A percentile compares a stretch with the other conserved stretches of the same genome.
phyloP scores from a whole-genome alignment of 2,329 filamentous ascomycete species.

The Venturia pyrina region DNA sequence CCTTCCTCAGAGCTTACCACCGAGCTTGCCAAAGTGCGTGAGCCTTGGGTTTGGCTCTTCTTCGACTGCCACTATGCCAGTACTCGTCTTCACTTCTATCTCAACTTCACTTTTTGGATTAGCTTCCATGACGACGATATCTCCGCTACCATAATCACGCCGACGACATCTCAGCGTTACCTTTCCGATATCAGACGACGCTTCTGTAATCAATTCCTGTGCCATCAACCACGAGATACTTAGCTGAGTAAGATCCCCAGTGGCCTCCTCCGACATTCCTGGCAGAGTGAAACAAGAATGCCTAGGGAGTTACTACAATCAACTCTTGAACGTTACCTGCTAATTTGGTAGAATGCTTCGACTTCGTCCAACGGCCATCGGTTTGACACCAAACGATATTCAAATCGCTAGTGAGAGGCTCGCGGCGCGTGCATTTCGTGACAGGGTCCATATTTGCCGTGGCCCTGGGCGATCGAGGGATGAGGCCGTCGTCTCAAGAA shows the following conservation, averaged over 20 bases:
- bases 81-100: background rate
- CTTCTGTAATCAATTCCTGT: background rate
- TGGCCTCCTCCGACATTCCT: background rate
- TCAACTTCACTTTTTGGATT: background rate
- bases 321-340: background rate
- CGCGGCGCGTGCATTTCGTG: background rate
- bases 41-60: background rate
- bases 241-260: background rate
- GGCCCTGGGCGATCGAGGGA: constrained; percentile 6
- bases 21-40: background rate
- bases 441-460: background rate
- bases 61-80: background rate
- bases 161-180: background rate
- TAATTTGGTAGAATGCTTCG: constrained; percentile 6
- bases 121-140: background rate
- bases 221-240: background rate
- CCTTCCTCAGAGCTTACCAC: background rate
- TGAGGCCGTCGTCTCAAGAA: background rate
- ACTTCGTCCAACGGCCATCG: constrained; percentile 4
- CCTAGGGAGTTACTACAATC: background rate
- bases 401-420: background rate
- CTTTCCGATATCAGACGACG: background rate
- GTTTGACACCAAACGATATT: constrained; percentile 3
- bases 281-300: background rate
- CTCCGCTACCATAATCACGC: background rate